Evolutionary conservation across 352 stramenopile genomes (phyloP), one percentile per base, ranked within the genome.

Genomic region (Nothophytophthora sp.): DNA sequence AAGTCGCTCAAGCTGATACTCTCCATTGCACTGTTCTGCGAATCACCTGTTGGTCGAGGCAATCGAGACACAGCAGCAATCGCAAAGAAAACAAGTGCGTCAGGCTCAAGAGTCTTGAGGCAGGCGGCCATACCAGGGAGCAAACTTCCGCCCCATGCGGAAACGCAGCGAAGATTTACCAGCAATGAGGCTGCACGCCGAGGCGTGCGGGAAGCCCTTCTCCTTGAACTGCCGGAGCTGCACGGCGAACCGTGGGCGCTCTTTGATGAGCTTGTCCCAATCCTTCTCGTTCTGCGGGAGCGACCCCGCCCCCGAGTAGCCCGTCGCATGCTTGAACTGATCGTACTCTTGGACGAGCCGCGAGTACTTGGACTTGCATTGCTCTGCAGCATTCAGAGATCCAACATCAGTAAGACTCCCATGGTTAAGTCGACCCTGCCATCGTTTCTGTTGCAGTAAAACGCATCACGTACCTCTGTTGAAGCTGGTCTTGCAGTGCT

Each of bases 281-380:
- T 70, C 64, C 43, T 65, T 51, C 0, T 65, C 50, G 10, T 25
- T 35, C 43, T 63, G 56, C 3, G 51, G 50, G n/a, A 18, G 29
- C 12, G 39, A 36, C n/a, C 24, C 23, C 0, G 47, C 34, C 3
- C 62, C 51, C 13, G 51, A 57, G 32, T 60, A 74, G 3, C 56
- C 60, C 13, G 65, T 71, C 30, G 33, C 55, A 13, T 22, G 19
- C 40, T 74, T 74, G 40, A 68, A 74, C 39, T 60, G 42, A 3
- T 43, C 56, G 34, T 60, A 71, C 18, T 47, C 33, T 27, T 67
- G 51, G 39, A 75, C 71, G 13, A 75, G 5, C 9, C 67, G 46
- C 3, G 62, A 45, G 52, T 68, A 74, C 49, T 71, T 71, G 40
- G 59, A 60, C 41, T 65, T 71, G 39, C 58, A 45, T 54, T 74